Evolutionary conservation across 2,329 filamentous ascomycete genomes (phyloP).

Genomic region (Diaporthe amygdali): DNA sequence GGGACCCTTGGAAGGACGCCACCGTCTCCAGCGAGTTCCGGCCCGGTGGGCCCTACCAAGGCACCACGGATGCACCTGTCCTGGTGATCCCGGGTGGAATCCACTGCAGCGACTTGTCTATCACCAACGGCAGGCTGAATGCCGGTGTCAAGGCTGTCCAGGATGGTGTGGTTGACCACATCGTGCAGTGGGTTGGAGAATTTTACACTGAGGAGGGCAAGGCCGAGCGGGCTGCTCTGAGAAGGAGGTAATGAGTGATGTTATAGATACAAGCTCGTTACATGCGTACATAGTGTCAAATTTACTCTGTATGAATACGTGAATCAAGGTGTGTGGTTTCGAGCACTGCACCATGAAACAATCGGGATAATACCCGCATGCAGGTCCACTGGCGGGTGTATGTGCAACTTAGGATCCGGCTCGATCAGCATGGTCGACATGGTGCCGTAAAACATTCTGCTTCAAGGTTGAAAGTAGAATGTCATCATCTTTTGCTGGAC

Average conservation of each 20-base stretch:
- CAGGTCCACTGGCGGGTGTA: too few relatives aligned
- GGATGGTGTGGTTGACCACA: conserved; percentile 54
- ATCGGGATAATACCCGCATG: too few relatives aligned
- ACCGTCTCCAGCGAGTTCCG: conserved; percentile 43
- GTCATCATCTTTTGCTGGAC: too few relatives aligned
- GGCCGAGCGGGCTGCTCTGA: not conserved
- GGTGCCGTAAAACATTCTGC: too few relatives aligned
- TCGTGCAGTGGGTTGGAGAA: conserved; percentile 60
- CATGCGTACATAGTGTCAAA: too few relatives aligned
- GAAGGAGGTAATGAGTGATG: not conserved
- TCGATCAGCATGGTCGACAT: too few relatives aligned
- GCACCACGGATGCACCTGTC: conserved; percentile 38
- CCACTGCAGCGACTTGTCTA: conserved; percentile 47
- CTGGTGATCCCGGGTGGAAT: conserved; percentile 40
- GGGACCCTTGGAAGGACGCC: conserved; percentile 46
- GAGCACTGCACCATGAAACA: too few relatives aligned
- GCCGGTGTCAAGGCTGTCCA: conserved; percentile 54
- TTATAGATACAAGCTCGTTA: too few relatives aligned
- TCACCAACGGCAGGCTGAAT: conserved; percentile 55
- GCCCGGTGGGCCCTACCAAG: conserved; percentile 43
- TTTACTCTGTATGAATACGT: not conserved
- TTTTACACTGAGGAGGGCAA: conserved; percentile 43
- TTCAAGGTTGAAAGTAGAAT: too few relatives aligned
- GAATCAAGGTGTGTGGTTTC: not conserved
- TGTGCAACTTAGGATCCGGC: too few relatives aligned